These are phyloP conservation scores for Hapsidospora chrysogenum DNA, from an alignment of 495 filamentous ascomycete genomes.

Conservation along the genomic window DNA sequence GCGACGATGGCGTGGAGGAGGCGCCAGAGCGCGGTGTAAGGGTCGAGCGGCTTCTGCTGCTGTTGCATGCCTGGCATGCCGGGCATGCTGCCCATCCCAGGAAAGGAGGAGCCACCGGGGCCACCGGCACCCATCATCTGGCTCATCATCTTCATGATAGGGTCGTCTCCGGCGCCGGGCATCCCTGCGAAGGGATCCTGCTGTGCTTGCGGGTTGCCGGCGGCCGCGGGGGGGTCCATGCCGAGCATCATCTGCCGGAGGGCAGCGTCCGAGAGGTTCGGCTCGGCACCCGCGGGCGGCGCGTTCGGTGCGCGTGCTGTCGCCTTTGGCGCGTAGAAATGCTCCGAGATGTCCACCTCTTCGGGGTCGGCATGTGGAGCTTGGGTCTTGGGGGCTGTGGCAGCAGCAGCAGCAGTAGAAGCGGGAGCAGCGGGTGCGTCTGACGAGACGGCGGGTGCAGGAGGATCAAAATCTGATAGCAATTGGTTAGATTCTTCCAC, in stretches of 20 bases:
- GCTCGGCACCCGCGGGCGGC: conserved; percentile 8
- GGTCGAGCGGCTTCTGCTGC: conserved; percentile 11
- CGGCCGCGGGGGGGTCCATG: conserved; percentile 7
- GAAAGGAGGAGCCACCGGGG: conserved; percentile 21
- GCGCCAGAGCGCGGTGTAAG: conserved; percentile 46
- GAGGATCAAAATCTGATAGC: background rate
- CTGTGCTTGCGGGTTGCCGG: too few species aligned
- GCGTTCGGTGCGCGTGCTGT: conserved; percentile 13
- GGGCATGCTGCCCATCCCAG: conserved; percentile 17
- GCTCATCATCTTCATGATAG: conserved; percentile 19
- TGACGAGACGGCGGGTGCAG: background rate
- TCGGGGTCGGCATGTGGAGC: conserved; percentile 40
- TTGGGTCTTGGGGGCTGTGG: background rate
- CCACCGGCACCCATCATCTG: conserved; percentile 25
- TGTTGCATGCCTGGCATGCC: conserved; percentile 2
- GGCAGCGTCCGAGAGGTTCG: conserved; percentile 17
- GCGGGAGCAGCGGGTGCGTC: background rate
- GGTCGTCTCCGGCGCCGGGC: conserved; percentile 13
- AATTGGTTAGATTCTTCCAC: too few species aligned
- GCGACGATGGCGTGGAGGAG: conserved; percentile 62
- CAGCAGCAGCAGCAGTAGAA: background rate
- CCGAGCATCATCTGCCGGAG: conserved; percentile 29
- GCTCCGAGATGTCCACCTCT: conserved; percentile 53
- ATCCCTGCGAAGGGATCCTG: background rate
- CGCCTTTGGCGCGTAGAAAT: conserved; percentile 34